Conservation (phyloP, 2,329 filamentous ascomycete species). For the Aspergillus melleus region DNA sequence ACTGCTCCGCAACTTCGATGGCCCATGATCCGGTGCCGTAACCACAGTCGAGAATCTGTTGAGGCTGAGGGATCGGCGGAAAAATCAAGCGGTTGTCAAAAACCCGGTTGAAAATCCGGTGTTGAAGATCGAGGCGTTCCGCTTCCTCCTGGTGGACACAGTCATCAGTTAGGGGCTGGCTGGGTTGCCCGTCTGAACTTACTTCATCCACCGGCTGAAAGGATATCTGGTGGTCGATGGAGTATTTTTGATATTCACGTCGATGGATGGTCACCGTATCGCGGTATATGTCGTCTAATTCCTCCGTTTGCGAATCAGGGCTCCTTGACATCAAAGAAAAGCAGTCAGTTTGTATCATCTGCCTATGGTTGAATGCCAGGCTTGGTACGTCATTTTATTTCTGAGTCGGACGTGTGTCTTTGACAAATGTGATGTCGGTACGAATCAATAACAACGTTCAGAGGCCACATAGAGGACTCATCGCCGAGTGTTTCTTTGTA, state of each 20-base stretch:
- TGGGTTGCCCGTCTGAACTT: slow-evolving; percentile 17
- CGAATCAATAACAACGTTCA: slow-evolving; percentile 2
- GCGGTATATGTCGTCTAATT: slow-evolving; percentile 59
- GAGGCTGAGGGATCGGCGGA: slow-evolving; percentile 60
- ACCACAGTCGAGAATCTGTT: slow-evolving; percentile 69
- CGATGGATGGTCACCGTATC: slow-evolving; percentile 62
- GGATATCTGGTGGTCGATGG: slow-evolving; percentile 64
- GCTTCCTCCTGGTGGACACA: slow-evolving; percentile 61
- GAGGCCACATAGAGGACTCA: not conserved
- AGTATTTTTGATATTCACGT: slow-evolving; percentile 67
- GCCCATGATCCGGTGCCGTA: slow-evolving; percentile 73
- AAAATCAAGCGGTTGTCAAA: slow-evolving; percentile 71
- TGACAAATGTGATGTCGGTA: not conserved
- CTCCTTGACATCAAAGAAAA: slow-evolving; percentile 32
- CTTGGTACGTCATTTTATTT: slow-evolving; percentile 33
- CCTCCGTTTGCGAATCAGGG: slow-evolving; percentile 48
- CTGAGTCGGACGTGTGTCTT: not conserved
- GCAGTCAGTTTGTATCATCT: slow-evolving; percentile 25
- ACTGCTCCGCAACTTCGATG: slow-evolving; percentile 63
- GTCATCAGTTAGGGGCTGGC: slow-evolving; percentile 14
- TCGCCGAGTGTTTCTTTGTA: slow-evolving; percentile 9
- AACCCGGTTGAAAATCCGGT: slow-evolving; percentile 61
- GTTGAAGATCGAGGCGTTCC: slow-evolving; percentile 63
- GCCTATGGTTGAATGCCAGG: slow-evolving; percentile 10
- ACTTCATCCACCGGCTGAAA: slow-evolving; percentile 73